These are phyloP conservation scores for Alternaria incomplexa DNA, from an alignment of 2,329 filamentous ascomycete species.

Conservation along the genomic window DNA sequence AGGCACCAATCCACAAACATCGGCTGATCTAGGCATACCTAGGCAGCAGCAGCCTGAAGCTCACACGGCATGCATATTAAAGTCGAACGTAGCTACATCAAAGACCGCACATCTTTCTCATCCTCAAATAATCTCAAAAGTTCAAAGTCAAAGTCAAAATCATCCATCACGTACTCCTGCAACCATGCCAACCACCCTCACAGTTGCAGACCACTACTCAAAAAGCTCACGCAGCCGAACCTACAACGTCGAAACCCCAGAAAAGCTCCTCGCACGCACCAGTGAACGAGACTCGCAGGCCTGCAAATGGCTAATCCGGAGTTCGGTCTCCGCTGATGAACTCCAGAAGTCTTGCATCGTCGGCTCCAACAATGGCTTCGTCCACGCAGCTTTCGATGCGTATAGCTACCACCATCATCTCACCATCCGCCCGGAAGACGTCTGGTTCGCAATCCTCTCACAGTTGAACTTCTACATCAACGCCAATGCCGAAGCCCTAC, in stretches of 20 bases:
- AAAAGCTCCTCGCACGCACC: neutral
- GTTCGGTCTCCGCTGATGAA: slow-evolving; percentile 6
- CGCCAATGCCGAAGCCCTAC: slow-evolving; percentile 28
- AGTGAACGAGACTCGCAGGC: neutral
- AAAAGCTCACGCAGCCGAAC: neutral
- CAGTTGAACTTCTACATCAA: slow-evolving; percentile 37
- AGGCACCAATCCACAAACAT: neutral
- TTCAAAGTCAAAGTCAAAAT: neutral
- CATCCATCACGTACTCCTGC: neutral
- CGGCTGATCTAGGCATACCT: neutral
- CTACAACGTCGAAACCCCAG: neutral
- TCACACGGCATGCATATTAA: neutral
- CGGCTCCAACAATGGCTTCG: slow-evolving; percentile 21
- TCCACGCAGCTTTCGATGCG: slow-evolving; percentile 20
- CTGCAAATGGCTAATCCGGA: slow-evolving; percentile 11
- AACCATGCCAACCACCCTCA: slow-evolving; percentile 19
- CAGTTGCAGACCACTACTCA: slow-evolving; percentile 6
- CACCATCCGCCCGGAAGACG: slow-evolving; percentile 31
- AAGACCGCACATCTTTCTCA: neutral
- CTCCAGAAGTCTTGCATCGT: slow-evolving; percentile 3
- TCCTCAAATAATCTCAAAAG: neutral
- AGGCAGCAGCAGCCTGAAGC: neutral
- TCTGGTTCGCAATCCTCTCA: slow-evolving; percentile 34
- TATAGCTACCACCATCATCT: slow-evolving; percentile 30
- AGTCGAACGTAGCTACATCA: neutral